These are phyloP conservation scores for Lipomyces spencermartinsiae DNA, from an alignment of 805 yeast genomes.

Conservation along the genomic window DNA sequence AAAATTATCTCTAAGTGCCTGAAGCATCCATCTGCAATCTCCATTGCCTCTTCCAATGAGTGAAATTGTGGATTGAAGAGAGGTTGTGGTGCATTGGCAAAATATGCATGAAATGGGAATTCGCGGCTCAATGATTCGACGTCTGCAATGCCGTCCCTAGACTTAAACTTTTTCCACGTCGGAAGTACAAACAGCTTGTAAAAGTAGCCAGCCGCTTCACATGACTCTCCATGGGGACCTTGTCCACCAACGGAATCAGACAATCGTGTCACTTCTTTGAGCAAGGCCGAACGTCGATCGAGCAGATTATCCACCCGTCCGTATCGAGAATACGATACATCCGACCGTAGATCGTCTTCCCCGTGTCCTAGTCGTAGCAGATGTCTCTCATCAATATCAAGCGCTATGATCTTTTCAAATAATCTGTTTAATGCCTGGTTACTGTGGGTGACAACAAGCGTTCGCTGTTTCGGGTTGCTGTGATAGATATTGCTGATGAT, in stretches of 20 bases:
- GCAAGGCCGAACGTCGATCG: conserved; percentile 29
- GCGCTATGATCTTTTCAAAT: conserved; percentile 38
- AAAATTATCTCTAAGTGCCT: conserved; percentile 41
- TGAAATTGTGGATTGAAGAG: conserved; percentile 29
- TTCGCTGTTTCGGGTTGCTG: conserved; percentile 43
- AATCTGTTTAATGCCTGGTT: conserved; percentile 41
- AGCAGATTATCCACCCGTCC: conserved; percentile 39
- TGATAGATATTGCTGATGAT: conserved; percentile 40
- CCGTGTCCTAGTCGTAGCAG: conserved; percentile 43
- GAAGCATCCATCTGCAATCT: conserved; percentile 36
- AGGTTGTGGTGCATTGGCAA: conserved; percentile 37
- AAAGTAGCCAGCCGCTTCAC: conserved; percentile 49
- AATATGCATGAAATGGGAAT: conserved; percentile 38
- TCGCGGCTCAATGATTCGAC: not conserved
- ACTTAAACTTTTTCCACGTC: conserved; percentile 37
- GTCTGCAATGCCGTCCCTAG: conserved; percentile 3
- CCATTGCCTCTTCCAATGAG: conserved; percentile 27
- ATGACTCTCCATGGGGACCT: conserved; percentile 51
- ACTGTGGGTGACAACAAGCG: conserved; percentile 45
- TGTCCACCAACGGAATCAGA: conserved; percentile 45
- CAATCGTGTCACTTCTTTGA: conserved; percentile 44
- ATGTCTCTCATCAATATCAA: conserved; percentile 41
- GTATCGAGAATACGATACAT: conserved; percentile 24
- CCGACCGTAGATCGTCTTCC: conserved; percentile 36
- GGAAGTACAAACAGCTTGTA: conserved; percentile 42